Base-by-base conservation (phyloP, 192 early-diverging fungal species). In the Coemansia sp. region DNA sequence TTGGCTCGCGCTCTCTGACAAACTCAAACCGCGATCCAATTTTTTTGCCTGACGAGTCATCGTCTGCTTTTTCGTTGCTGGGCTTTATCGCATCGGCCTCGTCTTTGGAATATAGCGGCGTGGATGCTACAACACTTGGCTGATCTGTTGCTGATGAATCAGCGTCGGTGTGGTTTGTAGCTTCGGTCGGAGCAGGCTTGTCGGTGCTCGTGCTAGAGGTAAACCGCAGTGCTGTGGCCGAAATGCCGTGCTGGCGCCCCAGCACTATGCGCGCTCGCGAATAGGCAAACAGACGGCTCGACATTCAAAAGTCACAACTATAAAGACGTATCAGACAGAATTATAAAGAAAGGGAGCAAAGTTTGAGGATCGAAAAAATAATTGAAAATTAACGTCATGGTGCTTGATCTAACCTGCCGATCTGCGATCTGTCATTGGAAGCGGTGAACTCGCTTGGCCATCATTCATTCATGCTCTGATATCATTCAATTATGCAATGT, bases 41-140 rank as follows among this genome's bases (percentile, higher is more conserved):
- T 11, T 48, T 15, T 27, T 55, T 55, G 11, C 59, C 47, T 15
- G 57, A n/a, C 4, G 60, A 21, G 21, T 24, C 10, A 0, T 17
- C 11, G n/a, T 49, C 11, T 11, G 56, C 12, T 43, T 47, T 12
- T 24, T 12, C 19, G 24, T 49, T 47, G 57, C 51, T 64, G 52
- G 66, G 19, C 6, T 60, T 53, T n/a, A 59, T 59, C 7, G 62
- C 52, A 14, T 62, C 56, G 4, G 59, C 65, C 55, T 74, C 77
- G 10, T 73, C 58, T 39, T 60, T 66, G 19, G 77, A 58, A 24
- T 80, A 80, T 22, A 80, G 65, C 0, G 77, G 77, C 10, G 72
- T 21, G 2, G 61, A 22, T 3, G 63, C 74, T 2, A 76, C 66
- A 17, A 76, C 64, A 35, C 51, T 38, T 23, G 52, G 57, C 9